These are phyloP conservation scores for Xanthoconium purpureum DNA, from an alignment of 768 basidiomycete genomes.

Conservation along the genomic window DNA sequence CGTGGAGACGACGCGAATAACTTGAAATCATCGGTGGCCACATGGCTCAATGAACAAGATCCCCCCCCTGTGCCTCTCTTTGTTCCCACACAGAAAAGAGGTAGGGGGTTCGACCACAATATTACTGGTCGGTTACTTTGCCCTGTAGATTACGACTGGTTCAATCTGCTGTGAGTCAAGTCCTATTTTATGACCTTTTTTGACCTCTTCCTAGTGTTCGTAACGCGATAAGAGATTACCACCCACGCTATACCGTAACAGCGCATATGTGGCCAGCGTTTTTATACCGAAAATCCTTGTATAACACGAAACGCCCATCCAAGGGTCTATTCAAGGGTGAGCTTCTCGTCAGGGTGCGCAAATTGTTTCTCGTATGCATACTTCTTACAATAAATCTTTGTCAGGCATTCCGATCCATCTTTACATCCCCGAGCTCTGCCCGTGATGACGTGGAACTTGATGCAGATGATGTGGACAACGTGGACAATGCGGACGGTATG, in stretches of 20 bases:
- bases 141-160: not conserved
- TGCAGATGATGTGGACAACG: too few relatives aligned
- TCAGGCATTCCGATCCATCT: not conserved
- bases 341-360: not conserved
- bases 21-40: not conserved
- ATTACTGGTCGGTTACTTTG: not conserved
- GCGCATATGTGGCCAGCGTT: not conserved
- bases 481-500: too few relatives aligned
- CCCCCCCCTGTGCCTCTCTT: not conserved
- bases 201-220: not conserved
- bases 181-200: not conserved
- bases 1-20: slow-evolving; percentile 8
- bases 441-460: not conserved
- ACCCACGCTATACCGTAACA: not conserved
- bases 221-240: not conserved
- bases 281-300: not conserved
- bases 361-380: not conserved
- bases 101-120: not conserved
- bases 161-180: not conserved
- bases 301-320: not conserved
- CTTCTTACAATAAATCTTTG: not conserved
- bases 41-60: slow-evolving; percentile 7
- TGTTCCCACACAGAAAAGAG: not conserved
- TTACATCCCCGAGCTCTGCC: not conserved
- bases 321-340: not conserved